Base-by-base conservation (phyloP, 768 basidiomycete species). In the Gyrodon lividus region DNA sequence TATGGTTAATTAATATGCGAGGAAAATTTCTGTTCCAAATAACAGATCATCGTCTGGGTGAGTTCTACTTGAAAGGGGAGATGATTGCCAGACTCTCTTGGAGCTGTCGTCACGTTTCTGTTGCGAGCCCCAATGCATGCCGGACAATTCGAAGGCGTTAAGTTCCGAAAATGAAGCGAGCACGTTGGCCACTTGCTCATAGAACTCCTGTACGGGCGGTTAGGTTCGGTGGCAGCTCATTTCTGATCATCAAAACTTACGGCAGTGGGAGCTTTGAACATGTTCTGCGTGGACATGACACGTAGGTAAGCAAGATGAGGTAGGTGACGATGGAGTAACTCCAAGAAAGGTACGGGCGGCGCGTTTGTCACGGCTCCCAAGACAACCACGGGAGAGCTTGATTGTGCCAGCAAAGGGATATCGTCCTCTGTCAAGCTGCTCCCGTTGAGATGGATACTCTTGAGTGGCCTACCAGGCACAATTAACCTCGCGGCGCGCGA, bases 61-160 rank as follows among this genome's bases (percentile, higher is more conserved):
- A 45, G 60, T 55, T 44, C 65, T 62, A 43, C 55, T 59, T 41
- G 68, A 65, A 13, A 80, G 68, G 16, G 81, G 72, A 40, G 76
- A 72, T 1, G 80, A 79, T 64, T 78, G 77, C 83, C 82, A 84
- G 6, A 77, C 69, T 26, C 73, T 72, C 54, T 73, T 76, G 34
- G 72, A 64, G 28, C 76, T 71, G 43, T 73, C 64, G 46, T 70
- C 63, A 56, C 75, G 74, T 56, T 69, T 72, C 41, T 69, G 73
- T n/a, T 77, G 74, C 5, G 81, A 82, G 43, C 78, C 75, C 86
- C 87, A 90, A 57, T 84, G 85, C 70, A 89, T 81, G 30, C 88
- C 89, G 42, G 79, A 84, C 24, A 90, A 78, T 63, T 89, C 88
- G 60, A 88, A 88, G 41, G 80, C 78, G 55, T 77, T 71, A 31